phyloP scores from a whole-genome alignment of 108 stramenopile genomes.

The Conticribra weissflogii region DNA sequence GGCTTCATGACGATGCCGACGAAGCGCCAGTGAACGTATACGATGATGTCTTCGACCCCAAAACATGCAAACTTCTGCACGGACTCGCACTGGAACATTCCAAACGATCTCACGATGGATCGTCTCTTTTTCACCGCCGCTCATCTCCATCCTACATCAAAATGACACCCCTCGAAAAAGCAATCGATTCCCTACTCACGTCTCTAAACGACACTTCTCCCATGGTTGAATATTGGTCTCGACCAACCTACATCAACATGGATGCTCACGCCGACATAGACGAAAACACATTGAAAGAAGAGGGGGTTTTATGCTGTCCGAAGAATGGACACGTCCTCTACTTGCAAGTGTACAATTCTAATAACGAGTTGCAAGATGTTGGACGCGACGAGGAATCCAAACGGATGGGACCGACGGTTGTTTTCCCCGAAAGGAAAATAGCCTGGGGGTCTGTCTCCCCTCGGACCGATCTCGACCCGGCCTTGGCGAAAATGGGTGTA shows the following conservation, averaged over 20 bases:
- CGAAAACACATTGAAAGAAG: slow-evolving; percentile 53
- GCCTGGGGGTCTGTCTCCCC: slow-evolving; percentile 36
- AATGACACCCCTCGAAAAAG: slow-evolving; percentile 63
- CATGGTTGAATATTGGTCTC: slow-evolving; percentile 70
- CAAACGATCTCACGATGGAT: slow-evolving; percentile 37
- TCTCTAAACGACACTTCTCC: slow-evolving; percentile 45
- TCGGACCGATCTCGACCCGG: slow-evolving; percentile 4
- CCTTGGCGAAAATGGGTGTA: slow-evolving; percentile 3
- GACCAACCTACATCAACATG: slow-evolving; percentile 60
- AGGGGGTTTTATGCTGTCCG: slow-evolving; percentile 53
- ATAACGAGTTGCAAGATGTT: slow-evolving; percentile 3
- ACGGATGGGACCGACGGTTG: slow-evolving; percentile 39
- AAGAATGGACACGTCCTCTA: slow-evolving; percentile 59
- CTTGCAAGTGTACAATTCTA: slow-evolving; percentile 33
- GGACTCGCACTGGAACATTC: slow-evolving; percentile 37
- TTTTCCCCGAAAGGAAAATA: slow-evolving; percentile 33
- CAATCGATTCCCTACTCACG: slow-evolving; percentile 46
- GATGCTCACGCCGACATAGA: slow-evolving; percentile 75
- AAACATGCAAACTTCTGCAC: slow-evolving; percentile 42
- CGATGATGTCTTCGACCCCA: slow-evolving; percentile 36
- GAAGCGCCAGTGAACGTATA: slow-evolving; percentile 36
- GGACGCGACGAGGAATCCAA: slow-evolving; percentile 7
- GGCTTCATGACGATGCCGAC: too few species aligned
- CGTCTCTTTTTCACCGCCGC: slow-evolving; percentile 37
- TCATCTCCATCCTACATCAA: slow-evolving; percentile 4